phyloP scores from a whole-genome alignment of 192 early-diverging fungal genomes.

The Tieghemiomyces parasiticus region DNA sequence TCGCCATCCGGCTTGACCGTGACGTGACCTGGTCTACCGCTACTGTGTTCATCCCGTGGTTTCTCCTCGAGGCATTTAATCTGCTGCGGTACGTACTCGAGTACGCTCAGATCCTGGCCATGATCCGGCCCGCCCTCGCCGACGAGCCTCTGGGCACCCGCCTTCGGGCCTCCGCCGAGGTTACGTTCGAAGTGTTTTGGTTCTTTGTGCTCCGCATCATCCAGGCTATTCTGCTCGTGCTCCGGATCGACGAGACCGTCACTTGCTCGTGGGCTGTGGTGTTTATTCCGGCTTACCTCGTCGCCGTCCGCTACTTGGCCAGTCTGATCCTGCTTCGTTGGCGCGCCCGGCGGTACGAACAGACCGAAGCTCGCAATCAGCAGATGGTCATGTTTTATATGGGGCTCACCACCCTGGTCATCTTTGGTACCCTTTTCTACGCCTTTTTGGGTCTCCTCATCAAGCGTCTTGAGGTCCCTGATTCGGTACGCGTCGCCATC shows the following conservation, averaged over 20 bases:
- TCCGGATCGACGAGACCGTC: conserved; percentile 37
- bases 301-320: conserved; percentile 37
- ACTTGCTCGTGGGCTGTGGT: conserved; percentile 45
- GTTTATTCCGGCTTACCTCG: conserved; percentile 51
- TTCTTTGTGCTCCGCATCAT: conserved; percentile 47
- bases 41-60: conserved; percentile 68
- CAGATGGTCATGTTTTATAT: conserved; percentile 28
- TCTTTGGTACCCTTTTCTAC: conserved; percentile 30
- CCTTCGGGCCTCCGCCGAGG: conserved; percentile 19
- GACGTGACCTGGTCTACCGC: conserved; percentile 39
- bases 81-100: conserved; percentile 32
- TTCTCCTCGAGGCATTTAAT: conserved; percentile 58
- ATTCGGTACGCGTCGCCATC: conserved; percentile 31
- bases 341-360: not conserved
- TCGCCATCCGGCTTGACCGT: conserved; percentile 42
- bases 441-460: conserved; percentile 37
- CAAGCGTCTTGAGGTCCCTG: conserved; percentile 27
- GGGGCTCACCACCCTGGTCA: conserved; percentile 23
- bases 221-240: conserved; percentile 48
- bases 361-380: conserved; percentile 17
- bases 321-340: conserved; percentile 23
- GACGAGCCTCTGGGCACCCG: conserved; percentile 4
- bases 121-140: not conserved
- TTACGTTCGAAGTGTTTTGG: conserved; percentile 38
- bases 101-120: conserved; percentile 17